These are phyloP conservation scores for Trichosanthes truncata DNA, from an alignment of 306 rosid genomes.

Conservation along the genomic window DNA sequence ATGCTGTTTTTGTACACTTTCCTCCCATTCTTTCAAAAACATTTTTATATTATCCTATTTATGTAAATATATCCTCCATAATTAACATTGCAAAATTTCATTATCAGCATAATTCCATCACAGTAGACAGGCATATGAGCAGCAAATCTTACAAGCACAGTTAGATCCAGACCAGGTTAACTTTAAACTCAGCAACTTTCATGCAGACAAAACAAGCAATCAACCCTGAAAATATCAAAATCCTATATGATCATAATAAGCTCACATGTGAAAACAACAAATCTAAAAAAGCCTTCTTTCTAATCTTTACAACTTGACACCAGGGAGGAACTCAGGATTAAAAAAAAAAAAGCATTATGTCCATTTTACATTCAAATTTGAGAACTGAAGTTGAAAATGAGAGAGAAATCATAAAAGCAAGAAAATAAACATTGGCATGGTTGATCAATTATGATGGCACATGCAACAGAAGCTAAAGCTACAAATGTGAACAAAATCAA, in stretches of 20 bases:
- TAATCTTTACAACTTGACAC: not conserved
- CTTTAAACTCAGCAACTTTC: not conserved
- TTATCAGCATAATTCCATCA: not conserved
- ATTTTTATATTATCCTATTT: too few species aligned
- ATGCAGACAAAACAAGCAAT: not conserved
- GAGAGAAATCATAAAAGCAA: not conserved
- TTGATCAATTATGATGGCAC: slow-evolving; percentile 4
- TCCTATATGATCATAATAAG: not conserved
- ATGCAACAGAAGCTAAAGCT: not conserved
- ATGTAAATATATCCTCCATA: not conserved
- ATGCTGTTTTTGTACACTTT: too few species aligned
- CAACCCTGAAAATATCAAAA: not conserved
- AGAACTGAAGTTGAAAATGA: not conserved
- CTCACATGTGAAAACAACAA: not conserved
- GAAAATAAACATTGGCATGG: not conserved
- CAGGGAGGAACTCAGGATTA: not conserved
- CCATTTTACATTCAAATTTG: not conserved
- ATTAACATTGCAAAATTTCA: not conserved
- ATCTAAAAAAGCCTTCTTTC: not conserved
- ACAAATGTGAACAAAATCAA: not conserved
- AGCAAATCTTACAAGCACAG: not conserved
- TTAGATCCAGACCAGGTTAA: not conserved
- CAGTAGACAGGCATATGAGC: not conserved
- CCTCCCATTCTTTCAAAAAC: too few species aligned
- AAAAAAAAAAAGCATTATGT: not conserved